A percentile compares a stretch with the other conserved stretches of the same genome.
These are phyloP conservation scores for Ajuga reptans DNA, from an alignment of 305 asterid genomes.

Conservation along the genomic window DNA sequence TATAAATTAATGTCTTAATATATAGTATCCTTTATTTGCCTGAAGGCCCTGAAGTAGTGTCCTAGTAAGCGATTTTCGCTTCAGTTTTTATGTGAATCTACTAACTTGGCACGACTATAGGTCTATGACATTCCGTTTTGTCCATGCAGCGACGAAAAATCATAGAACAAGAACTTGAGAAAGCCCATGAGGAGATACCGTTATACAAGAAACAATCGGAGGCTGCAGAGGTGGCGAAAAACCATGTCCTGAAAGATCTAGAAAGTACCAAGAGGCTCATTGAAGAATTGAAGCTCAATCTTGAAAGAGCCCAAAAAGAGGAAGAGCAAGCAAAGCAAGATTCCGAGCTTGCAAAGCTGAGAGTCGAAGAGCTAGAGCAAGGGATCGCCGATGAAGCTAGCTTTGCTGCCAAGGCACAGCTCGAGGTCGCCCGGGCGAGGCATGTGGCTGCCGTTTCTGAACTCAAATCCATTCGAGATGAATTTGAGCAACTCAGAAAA, in stretches of 20 bases:
- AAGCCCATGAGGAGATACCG: slow-evolving; percentile 76
- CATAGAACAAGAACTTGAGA: slow-evolving; percentile 78
- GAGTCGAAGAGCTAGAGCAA: slow-evolving; percentile 84
- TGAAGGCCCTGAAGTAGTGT: no score
- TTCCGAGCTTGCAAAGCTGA: slow-evolving; percentile 80
- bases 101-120: background rate
- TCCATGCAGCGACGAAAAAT: slow-evolving; percentile 64
- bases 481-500: slow-evolving; percentile 51
- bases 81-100: background rate
- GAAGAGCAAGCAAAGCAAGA: slow-evolving; percentile 94
- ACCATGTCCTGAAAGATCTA: slow-evolving; percentile 62
- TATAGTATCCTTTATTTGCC: no score
- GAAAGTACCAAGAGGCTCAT: slow-evolving; percentile 71
- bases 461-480: slow-evolving; percentile 46
- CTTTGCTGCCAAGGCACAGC: slow-evolving; percentile 88
- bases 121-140: background rate
- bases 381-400: slow-evolving; percentile 83
- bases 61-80: background rate
- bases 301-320: slow-evolving; percentile 83
- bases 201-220: slow-evolving; percentile 50
- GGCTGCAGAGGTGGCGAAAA: slow-evolving; percentile 72
- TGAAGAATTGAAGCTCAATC: slow-evolving; percentile 83
- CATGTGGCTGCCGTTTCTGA: slow-evolving; percentile 71
- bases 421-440: slow-evolving; percentile 83
- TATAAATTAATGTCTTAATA: no score